These are phyloP conservation scores for Monascus ruber DNA, from an alignment of 2,329 filamentous ascomycete genomes.

Conservation along the genomic window DNA sequence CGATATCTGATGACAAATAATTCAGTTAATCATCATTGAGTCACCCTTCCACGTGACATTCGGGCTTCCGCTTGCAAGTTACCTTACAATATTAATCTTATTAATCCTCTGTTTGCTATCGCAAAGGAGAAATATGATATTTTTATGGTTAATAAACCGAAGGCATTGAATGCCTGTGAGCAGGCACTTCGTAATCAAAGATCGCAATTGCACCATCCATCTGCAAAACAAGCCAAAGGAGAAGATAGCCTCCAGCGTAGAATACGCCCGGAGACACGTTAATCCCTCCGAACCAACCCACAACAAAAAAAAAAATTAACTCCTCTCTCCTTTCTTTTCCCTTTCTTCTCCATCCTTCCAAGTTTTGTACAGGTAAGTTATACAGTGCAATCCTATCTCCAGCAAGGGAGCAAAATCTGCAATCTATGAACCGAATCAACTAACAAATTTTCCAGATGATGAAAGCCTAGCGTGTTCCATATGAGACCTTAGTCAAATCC, in stretches of 20 bases:
- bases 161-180: no score
- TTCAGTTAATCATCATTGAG: background rate
- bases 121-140: no score
- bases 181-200: no score
- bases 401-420: background rate
- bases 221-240: no score
- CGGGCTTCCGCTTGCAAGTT: no score
- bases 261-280: background rate
- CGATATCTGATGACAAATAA: background rate
- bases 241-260: no score
- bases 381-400: constrained; percentile 7
- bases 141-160: no score
- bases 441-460: constrained; percentile 61
- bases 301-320: constrained; percentile 2
- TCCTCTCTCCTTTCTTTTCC: constrained; percentile 34
- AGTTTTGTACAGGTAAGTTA: constrained; percentile 90
- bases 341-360: constrained; percentile 80
- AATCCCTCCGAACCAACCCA: background rate
- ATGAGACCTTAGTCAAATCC: constrained; percentile 58
- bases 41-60: background rate
- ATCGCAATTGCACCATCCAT: no score
- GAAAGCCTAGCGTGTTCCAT: constrained; percentile 95
- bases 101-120: no score
- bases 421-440: constrained; percentile 1
- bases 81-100: no score